phyloP scores from a whole-genome alignment of 768 basidiomycete species.

The Kwoniella bestiolae region DNA sequence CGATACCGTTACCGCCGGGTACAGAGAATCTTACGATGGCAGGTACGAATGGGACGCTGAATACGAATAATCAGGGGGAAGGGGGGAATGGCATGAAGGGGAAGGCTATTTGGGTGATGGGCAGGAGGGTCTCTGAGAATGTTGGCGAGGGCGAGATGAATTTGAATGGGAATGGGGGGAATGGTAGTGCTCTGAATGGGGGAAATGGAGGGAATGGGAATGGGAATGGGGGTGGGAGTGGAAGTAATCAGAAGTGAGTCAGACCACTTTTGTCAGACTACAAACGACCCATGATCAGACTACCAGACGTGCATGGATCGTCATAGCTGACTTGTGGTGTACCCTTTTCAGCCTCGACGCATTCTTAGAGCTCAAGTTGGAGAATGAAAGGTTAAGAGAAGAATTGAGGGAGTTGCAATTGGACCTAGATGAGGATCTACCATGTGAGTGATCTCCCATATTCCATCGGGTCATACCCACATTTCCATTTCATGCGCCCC shows the following conservation, averaged over 20 bases:
- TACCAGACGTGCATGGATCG: no score
- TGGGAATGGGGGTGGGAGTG: conserved; percentile 20
- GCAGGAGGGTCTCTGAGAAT: conserved; percentile 36
- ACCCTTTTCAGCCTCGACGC: conserved; percentile 57
- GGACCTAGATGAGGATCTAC: conserved; percentile 41
- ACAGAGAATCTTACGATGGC: conserved; percentile 16
- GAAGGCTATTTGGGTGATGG: conserved; percentile 57
- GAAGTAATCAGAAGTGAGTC: conserved; percentile 43
- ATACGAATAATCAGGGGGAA: conserved; percentile 6
- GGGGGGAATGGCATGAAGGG: conserved; percentile 35
- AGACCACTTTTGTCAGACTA: neutral
- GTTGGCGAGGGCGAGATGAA: conserved; percentile 11
- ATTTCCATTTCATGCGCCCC: no score
- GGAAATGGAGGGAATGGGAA: conserved; percentile 17
- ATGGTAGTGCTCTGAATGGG: no score
- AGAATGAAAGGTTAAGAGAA: conserved; percentile 78
- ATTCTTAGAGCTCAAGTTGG: conserved; percentile 78
- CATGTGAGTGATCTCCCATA: conserved; percentile 22
- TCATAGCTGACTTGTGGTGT: no score
- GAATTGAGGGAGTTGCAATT: conserved; percentile 58
- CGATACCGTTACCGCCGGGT: conserved; percentile 4
- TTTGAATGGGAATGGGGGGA: neutral
- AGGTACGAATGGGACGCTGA: conserved; percentile 16
- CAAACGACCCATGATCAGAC: neutral
- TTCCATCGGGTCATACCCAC: no score